These are phyloP conservation scores for Stramenopiles sp. DNA, from an alignment of 352 stramenopile genomes.

Conservation along the genomic window DNA sequence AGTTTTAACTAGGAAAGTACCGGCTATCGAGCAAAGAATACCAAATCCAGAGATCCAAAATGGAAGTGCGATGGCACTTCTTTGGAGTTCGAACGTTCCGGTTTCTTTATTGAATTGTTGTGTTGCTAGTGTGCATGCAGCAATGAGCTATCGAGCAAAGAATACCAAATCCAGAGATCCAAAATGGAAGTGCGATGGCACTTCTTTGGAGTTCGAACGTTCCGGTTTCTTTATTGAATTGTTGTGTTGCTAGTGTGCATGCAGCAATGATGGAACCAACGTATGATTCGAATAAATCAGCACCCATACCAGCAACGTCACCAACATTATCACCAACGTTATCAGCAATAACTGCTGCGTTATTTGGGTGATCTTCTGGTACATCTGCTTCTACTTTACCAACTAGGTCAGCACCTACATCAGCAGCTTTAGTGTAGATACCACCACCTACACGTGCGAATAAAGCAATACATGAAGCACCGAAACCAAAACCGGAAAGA, in stretches of 20 bases:
- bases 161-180: conserved; percentile 75
- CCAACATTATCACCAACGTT: conserved; percentile 95
- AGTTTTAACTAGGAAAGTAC: no score
- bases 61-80: conserved; percentile 84
- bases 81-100: no score
- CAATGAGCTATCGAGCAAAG: conserved; percentile 82
- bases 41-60: conserved; percentile 75
- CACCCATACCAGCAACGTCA: conserved; percentile 83
- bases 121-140: conserved; percentile 55
- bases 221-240: conserved; percentile 41
- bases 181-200: conserved; percentile 81
- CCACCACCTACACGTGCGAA: conserved; percentile 72
- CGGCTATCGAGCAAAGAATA: conserved; percentile 77
- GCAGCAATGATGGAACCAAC: conserved; percentile 77
- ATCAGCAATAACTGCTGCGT: conserved; percentile 89
- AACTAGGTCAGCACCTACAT: conserved; percentile 90
- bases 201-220: no score
- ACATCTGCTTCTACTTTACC: conserved; percentile 77
- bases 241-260: conserved; percentile 57
- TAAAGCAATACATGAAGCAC: conserved; percentile 83
- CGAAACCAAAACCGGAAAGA: conserved; percentile 92
- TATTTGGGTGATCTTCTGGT: conserved; percentile 83
- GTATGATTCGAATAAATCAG: conserved; percentile 79
- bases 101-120: conserved; percentile 49
- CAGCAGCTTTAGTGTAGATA: conserved; percentile 95